Base-by-base conservation (phyloP, 345 rosid genomes). In the Trapa bicornis region DNA sequence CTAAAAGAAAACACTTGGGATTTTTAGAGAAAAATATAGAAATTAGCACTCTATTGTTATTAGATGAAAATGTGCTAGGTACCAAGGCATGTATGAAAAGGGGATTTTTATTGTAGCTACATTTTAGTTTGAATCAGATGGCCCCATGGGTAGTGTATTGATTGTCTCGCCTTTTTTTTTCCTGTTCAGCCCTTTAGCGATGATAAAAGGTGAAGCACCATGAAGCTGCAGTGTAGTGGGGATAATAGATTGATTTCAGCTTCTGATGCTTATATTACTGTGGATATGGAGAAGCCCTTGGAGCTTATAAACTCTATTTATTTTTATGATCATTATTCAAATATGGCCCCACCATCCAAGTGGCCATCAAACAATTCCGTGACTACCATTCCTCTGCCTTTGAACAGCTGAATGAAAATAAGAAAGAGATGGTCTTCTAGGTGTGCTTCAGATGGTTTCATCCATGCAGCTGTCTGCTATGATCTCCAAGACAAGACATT, bases 171-270 rank as follows among this genome's bases (percentile, higher is more conserved):
- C 29, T 22, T 22, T 22, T 22, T 22, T 73, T 77, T 47, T 45
- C 14, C 33, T 37, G 38, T 39, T 72, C 89, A 87, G 89, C 63
- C 75, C 39, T 48, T 41, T 60, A 83, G 77, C 8, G 81, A 77
- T 42, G 78, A 75, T 38, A 74, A 66, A 71, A 84, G 80, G 78
- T 75, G 74, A 38, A 72, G 75, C 65, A 67, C 61, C 29, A 61
- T 8, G 64, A 71, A 74, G 47, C 74, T 71, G 65, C 77, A 63
- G 9, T 87, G 92, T 72, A 78, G 66, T 29, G 85, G 84, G 29
- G 68, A 57, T 75, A 39, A 83, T 77, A 33, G 78, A 78, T 60
- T 83, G 67, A 80, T 69, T 16, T 33, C 4, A 22, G 29, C 29
- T 22, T 22, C 29, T 22, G 29, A 2, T 57, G 62, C 0, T 58